These are phyloP conservation scores for Ganoderma resinaceum DNA, from an alignment of 1,284 basidiomycete genomes.

Conservation along the genomic window DNA sequence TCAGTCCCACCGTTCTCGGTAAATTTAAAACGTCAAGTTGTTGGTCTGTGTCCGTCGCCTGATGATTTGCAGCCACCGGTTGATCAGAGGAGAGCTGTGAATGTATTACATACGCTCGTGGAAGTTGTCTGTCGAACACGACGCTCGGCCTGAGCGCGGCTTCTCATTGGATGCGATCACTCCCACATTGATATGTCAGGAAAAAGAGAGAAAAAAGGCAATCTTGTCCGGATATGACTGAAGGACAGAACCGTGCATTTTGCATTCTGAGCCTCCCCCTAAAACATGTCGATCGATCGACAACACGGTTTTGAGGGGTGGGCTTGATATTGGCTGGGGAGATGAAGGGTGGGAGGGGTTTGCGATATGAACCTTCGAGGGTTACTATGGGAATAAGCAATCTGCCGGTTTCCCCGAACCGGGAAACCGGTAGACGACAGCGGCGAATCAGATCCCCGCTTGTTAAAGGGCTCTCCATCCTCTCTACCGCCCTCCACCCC, in stretches of 20 bases:
- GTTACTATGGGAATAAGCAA: slow-evolving; percentile 34
- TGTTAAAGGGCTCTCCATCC: slow-evolving; percentile 22
- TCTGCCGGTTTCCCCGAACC: slow-evolving; percentile 39
- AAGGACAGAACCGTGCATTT: not conserved
- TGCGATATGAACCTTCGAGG: slow-evolving; percentile 6
- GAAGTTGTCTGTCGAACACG: not conserved
- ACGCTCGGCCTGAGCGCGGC: slow-evolving; percentile 4
- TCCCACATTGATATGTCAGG: slow-evolving; percentile 12
- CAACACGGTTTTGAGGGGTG: not conserved
- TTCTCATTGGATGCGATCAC: slow-evolving; percentile 18
- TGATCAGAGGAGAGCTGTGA: slow-evolving; percentile 11
- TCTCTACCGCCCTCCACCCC: slow-evolving; percentile 9
- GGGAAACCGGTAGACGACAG: slow-evolving; percentile 23
- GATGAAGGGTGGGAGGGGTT: slow-evolving; percentile 3
- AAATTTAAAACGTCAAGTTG: not conserved
- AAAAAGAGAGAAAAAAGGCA: not conserved
- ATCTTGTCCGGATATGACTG: not conserved
- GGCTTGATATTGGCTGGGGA: not conserved
- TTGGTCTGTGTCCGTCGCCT: not conserved
- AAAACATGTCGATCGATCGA: slow-evolving; percentile 4
- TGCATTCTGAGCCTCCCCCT: slow-evolving; percentile 8
- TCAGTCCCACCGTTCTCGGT: not conserved
- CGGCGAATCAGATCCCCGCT: slow-evolving; percentile 26
- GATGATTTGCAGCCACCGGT: slow-evolving; percentile 5
- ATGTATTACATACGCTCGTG: not conserved